A percentile compares a stretch with the other conserved stretches of the same genome.
phyloP scores from a whole-genome alignment of 805 yeast genomes.

The Blastobotrys mokoenaii region DNA sequence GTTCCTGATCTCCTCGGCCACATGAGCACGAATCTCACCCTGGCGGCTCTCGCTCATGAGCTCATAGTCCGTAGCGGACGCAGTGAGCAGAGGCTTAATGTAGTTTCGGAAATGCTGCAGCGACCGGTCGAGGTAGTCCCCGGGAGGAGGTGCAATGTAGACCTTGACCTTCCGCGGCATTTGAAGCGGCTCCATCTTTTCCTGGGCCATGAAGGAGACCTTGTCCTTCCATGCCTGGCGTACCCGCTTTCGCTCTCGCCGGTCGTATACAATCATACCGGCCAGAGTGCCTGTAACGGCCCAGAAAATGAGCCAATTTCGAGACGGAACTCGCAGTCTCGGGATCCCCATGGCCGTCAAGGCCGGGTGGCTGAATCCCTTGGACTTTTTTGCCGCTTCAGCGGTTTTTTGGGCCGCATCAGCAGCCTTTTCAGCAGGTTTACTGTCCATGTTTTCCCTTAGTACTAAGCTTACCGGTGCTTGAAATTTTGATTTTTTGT shows the following conservation, averaged over 20 bases:
- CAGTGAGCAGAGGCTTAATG: constrained; percentile 76
- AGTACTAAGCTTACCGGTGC: not conserved
- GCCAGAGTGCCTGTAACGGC: constrained; percentile 51
- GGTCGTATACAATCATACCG: constrained; percentile 78
- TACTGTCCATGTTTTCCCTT: not conserved
- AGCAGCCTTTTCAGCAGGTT: not conserved
- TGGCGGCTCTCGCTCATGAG: constrained; percentile 70
- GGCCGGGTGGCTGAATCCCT: constrained; percentile 19
- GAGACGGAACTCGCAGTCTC: constrained; percentile 66
- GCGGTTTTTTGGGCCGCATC: not conserved
- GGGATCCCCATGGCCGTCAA: constrained; percentile 67
- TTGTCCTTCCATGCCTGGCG: constrained; percentile 55
- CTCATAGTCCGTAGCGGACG: constrained; percentile 80
- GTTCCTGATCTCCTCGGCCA: constrained; percentile 74
- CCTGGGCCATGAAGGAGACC: constrained; percentile 48
- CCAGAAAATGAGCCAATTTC: constrained; percentile 93
- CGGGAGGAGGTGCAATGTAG: constrained; percentile 95
- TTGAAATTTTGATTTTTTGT: not conserved
- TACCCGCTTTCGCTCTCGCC: constrained; percentile 56
- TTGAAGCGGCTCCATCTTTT: constrained; percentile 37
- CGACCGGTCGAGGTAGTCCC: constrained; percentile 73
- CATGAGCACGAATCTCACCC: constrained; percentile 56
- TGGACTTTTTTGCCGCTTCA: not conserved
- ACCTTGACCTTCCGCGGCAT: constrained; percentile 71
- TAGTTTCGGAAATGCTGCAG: constrained; percentile 65